phyloP scores from a whole-genome alignment of 2,329 filamentous ascomycete genomes.

The Geoglossum cookeanum region DNA sequence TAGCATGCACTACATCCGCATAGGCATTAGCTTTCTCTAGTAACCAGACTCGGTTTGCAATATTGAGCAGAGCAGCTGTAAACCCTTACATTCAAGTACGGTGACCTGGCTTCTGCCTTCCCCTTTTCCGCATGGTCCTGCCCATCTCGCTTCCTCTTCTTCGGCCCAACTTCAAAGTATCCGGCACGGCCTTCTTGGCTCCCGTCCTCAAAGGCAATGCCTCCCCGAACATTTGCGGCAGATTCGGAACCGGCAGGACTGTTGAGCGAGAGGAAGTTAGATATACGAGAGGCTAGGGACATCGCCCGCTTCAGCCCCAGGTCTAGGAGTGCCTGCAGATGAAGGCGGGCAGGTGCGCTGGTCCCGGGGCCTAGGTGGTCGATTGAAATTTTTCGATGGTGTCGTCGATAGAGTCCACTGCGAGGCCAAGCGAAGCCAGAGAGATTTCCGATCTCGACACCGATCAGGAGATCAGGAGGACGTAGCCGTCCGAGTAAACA shows the following conservation, averaged over 20 bases:
- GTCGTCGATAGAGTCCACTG: background rate
- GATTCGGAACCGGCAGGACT: constrained; percentile 17
- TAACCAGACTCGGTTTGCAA: background rate
- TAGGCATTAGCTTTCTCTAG: background rate
- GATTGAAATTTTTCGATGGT: background rate
- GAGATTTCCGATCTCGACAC: no score
- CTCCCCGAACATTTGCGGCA: constrained; percentile 14
- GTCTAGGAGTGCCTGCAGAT: background rate
- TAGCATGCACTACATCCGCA: constrained; percentile 61
- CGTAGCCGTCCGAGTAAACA: no score
- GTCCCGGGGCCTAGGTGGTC: background rate
- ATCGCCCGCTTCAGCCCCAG: constrained; percentile 23
- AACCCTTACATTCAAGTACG: constrained; percentile 41
- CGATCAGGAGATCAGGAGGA: no score
- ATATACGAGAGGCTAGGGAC: constrained; percentile 36
- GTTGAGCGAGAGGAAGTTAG: constrained; percentile 30
- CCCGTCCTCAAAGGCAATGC: background rate
- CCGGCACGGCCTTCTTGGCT: background rate
- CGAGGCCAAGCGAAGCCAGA: no score
- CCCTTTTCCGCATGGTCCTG: constrained; percentile 26
- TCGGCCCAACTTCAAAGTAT: constrained; percentile 10
- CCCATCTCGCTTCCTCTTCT: constrained; percentile 18
- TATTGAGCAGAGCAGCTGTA: constrained; percentile 7
- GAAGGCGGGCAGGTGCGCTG: background rate
- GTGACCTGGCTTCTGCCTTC: constrained; percentile 32